Conservation (phyloP, 768 basidiomycete genomes). For the Rhodosporidiobolus sp. region DNA sequence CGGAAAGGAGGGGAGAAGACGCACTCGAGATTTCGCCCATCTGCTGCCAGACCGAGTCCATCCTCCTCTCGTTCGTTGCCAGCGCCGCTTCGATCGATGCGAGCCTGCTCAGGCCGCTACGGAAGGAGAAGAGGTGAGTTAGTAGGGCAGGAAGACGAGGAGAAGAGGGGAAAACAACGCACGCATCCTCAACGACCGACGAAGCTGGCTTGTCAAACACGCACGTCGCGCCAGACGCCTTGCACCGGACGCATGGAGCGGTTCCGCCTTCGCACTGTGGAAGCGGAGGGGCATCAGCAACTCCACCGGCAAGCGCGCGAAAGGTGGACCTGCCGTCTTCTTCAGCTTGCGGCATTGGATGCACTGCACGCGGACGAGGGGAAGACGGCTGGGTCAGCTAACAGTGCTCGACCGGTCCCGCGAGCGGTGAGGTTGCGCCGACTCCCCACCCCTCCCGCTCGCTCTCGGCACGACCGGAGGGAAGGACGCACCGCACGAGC, state of each 20-base stretch:
- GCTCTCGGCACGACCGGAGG: neutral
- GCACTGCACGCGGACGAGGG: neutral
- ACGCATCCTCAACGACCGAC: neutral
- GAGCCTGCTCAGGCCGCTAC: neutral
- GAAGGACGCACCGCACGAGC: neutral
- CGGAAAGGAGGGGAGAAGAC: neutral
- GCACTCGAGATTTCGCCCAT: slow-evolving; percentile 13
- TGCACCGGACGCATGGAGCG: neutral
- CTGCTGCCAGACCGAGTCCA: slow-evolving; percentile 10
- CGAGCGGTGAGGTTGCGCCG: neutral
- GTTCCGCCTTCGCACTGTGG: slow-evolving; percentile 9
- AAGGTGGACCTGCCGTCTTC: neutral
- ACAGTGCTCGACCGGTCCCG: neutral
- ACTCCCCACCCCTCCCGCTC: neutral
- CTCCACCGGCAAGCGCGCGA: neutral
- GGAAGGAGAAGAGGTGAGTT: neutral
- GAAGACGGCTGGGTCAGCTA: neutral
- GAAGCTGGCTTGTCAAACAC: neutral
- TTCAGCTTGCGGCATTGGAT: neutral
- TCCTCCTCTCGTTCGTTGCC: slow-evolving; percentile 13
- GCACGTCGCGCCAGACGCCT: neutral
- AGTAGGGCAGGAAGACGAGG: no score
- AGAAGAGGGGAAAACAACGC: neutral
- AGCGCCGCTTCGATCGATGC: slow-evolving; percentile 3
- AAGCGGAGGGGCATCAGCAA: neutral